Conservation (phyloP, 371 early-diverging fungal species). For the Sporodiniella umbellata region DNA sequence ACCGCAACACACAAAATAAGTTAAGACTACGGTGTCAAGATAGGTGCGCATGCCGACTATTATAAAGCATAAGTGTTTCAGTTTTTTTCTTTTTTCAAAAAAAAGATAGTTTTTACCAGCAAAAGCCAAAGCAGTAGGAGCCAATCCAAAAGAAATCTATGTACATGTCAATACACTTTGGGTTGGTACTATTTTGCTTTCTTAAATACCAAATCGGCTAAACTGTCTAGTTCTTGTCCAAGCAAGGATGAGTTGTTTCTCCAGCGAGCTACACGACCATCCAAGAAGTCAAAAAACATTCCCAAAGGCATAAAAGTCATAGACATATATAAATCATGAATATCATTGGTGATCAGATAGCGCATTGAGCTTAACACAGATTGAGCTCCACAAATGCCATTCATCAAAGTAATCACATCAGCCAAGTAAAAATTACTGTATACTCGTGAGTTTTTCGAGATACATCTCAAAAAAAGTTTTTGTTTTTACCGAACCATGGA, state of each 20-base stretch:
- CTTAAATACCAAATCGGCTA: conserved; percentile 78
- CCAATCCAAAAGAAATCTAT: conserved; percentile 81
- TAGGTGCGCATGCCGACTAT: conserved; percentile 79
- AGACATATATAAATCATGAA: conserved; percentile 59
- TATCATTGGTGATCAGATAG: conserved; percentile 68
- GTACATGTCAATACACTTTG: not conserved
- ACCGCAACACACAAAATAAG: conserved; percentile 88
- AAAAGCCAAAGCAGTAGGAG: conserved; percentile 84
- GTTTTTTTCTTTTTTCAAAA: conserved; percentile 1
- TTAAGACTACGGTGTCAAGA: conserved; percentile 72
- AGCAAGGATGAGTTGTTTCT: conserved; percentile 68
- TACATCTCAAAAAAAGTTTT: not conserved
- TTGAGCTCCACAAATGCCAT: conserved; percentile 80
- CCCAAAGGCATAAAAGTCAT: conserved; percentile 78
- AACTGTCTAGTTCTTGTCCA: conserved; percentile 79
- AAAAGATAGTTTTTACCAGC: conserved; percentile 47
- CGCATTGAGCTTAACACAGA: conserved; percentile 82
- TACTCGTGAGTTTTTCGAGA: not conserved
- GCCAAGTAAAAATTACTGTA: conserved; percentile 75
- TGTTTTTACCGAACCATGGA: conserved; percentile 32
- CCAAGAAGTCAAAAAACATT: conserved; percentile 80
- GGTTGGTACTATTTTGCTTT: not conserved
- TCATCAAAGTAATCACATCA: conserved; percentile 83
- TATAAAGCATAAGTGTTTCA: not conserved
- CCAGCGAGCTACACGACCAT: conserved; percentile 91